These are phyloP conservation scores for Rhodocollybia butyracea DNA, from an alignment of 768 basidiomycete genomes.

Conservation along the genomic window DNA sequence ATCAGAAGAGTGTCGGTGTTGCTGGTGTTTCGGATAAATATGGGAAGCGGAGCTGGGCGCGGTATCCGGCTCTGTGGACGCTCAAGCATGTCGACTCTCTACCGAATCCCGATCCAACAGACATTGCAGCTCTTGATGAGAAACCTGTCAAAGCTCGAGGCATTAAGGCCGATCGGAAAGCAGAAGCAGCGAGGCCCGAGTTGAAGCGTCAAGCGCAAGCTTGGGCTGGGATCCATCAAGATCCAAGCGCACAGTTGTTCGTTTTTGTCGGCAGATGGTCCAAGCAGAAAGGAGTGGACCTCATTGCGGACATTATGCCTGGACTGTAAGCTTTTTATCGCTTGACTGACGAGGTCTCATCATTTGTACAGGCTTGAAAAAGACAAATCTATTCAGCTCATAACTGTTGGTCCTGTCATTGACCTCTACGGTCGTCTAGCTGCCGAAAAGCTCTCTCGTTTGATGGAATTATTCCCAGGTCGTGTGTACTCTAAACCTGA, in stretches of 20 bases:
- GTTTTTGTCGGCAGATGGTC: conserved; percentile 99
- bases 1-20: conserved; percentile 91
- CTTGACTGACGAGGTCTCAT: background rate
- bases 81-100: conserved; percentile 93
- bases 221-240: conserved; percentile 92
- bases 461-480: conserved; percentile 95
- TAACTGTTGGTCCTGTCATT: conserved; percentile 91
- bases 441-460: conserved; percentile 86
- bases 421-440: conserved; percentile 95
- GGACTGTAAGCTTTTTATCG: conserved; percentile 53
- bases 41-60: conserved; percentile 94
- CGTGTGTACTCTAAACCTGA: conserved; percentile 96
- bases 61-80: conserved; percentile 95
- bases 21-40: conserved; percentile 98
- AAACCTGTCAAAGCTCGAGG: conserved; percentile 67
- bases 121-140: conserved; percentile 90
- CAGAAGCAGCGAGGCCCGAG: conserved; percentile 89
- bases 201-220: conserved; percentile 90
- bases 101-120: conserved; percentile 92
- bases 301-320: conserved; percentile 96
- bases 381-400: conserved; percentile 79
- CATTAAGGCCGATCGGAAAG: conserved; percentile 72
- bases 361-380: conserved; percentile 65
- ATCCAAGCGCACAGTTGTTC: conserved; percentile 85
- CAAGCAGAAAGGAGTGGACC: conserved; percentile 96